Evolutionary conservation across 495 filamentous ascomycete species (phyloP), one percentile per base, ranked within the genome.

Genomic region (Penicillium bovifimosum): DNA sequence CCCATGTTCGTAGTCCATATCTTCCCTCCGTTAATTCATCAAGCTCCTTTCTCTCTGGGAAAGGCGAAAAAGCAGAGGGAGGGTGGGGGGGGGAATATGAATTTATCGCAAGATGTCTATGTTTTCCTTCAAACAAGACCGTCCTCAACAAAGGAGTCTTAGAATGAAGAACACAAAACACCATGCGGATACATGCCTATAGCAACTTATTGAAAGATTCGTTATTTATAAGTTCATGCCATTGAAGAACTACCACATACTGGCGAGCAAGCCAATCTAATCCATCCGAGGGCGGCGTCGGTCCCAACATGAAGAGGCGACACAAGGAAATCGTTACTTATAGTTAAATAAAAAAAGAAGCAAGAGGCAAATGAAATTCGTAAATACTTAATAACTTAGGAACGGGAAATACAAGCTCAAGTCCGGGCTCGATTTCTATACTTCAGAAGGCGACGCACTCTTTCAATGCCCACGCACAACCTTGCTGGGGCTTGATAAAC

Each of bases 241-340:
- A 54, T 53, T 41, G 40, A 29, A 41, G 29, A 43, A 2, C 34
- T 36, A 36, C 34, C 36, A 52, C 49, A 52, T 39, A 28, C 35
- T 54, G 43, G 32, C 20, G 40, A 60, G 29, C 52, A 27, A 53
- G 48, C 13, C 46, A 17, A 34, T 27, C 40, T 41, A 14, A 35
- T 44, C 33, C 40, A 48, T 55, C n/a, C 42, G n/a, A 41, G 26
- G 40, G 35, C 50, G 28, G 34, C 33, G 14, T 36, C 11, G 29
- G 48, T 36, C 47, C 44, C 52, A 58, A 47, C 18, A 53, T 53
- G 55, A 51, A 33, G 41, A 57, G 56, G 60, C 58, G 27, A 56
- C 41, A 65, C 62, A 64, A 38, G 60, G 58, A 60, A 60, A 61
- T 62, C 56, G 66, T 65, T 40, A 62, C 47, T 18, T 14, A 56